Evolutionary conservation across 78 protist genomes (phyloP), one percentile per base, ranked within the genome.

Genomic region (Isochrysis galbana): DNA sequence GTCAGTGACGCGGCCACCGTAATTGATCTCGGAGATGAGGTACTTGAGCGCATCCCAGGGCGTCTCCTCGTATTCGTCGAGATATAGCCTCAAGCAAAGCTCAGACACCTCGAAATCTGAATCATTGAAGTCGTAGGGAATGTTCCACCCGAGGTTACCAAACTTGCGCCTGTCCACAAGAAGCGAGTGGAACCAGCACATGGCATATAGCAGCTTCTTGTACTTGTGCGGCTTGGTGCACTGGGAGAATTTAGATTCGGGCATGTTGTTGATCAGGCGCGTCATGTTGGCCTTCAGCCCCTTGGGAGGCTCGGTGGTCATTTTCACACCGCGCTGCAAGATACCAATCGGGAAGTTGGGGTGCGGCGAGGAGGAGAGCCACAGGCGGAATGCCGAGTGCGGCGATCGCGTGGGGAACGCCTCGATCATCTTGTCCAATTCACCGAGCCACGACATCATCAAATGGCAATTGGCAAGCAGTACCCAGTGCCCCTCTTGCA

Each of bases 1-100:
- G 80, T 98, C 98, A 26, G 99, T 98, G 84, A 98, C 98, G 22
- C 98, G 95, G 19, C 98, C 98, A 17, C 99, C 99, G 93, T 98
- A 98, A 89, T 91, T 92, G 70, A 94, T 94, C 67, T 97, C 98
- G 23, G 97, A 97, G 51, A 97, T 95, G 48, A 98, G 95, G 82
- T 96, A 96, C 54, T 89, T 46, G 77, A 98, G 74, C 29, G 97
- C 95, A 5, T 54, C 92, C 96, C 96, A 96, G 32, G 97, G 98
- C 34, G 94, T 94, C 61, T 3, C 46, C 89, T 95, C 94, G 83
- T 93, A 83, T 70, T 93, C 93, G 92, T 95, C 88, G 46, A 95
- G 89, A 70, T 96, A 96, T 32, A 92, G 41, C 11, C 38, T 0
- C 32, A 96, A 82, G 47, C 96, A 48, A n/a, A 67, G 1, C 91